Evolutionary conservation across 2,329 filamentous ascomycete species (phyloP), one percentile per base, ranked within the genome.

Genomic region (Dactylellina leptospora): DNA sequence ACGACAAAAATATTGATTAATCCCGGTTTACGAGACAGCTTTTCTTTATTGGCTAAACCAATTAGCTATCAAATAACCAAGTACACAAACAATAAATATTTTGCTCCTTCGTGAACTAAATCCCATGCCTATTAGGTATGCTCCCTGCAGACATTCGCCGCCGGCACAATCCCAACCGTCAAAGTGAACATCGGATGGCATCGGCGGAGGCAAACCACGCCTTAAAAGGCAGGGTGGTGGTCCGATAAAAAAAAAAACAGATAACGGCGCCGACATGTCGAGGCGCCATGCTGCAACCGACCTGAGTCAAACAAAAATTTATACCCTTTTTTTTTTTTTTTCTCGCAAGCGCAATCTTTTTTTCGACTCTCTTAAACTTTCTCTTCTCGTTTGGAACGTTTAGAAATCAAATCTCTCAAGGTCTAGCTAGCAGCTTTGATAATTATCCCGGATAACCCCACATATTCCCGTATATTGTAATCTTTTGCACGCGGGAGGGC

Each of bases 291-390:
- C 23, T 23, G 33, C 51, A 50, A 53, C 38, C 4, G 25, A 18
- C 25, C 48, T 66, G 61, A 66, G 51, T 58, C 61, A 66, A 66
- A 54, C 25, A 66, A 66, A 58, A 18, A 58, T 66, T 66, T 64
- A 64, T 64, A 56, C 48, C 40, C 4, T 45, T 45, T 45, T 23
- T 63, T 63, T 63, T 63, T 54, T 63, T 47, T 25, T 38, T 8
- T 42, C 22, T 45, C 48, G 40, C 30, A 54, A 36, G 61, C 51
- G 61, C 51, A 66, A 40, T 40, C 36, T 40, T 11, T 6, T 40
- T 40, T 40, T n/a, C 30, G 10, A 10, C 18, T 40, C 36, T 45
- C 33, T 51, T 51, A 11, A 3, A 13, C 36, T 1, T 20, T 36
- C 38, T 53, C 30, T 33, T 30, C 38, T 38, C 48, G 48, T 53